Evolutionary conservation across 2,329 filamentous ascomycete genomes (phyloP).

Genomic region (Venturia effusa): DNA sequence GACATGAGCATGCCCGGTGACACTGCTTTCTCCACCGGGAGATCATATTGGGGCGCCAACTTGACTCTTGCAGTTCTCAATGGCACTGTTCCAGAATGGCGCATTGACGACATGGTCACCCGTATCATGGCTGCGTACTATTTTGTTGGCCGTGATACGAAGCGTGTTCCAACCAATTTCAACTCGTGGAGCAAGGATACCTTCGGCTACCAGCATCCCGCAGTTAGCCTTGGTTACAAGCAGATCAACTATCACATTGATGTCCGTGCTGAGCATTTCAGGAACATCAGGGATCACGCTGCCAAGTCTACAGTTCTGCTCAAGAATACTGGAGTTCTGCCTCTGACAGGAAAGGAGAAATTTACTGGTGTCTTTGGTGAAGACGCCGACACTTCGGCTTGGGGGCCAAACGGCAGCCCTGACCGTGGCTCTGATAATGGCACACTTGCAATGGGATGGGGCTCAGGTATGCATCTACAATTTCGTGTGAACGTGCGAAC

Average conservation of each 20-base stretch:
- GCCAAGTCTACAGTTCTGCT: conserved; percentile 77
- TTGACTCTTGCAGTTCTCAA: conserved; percentile 81
- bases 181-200: conserved; percentile 77
- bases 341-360: conserved; percentile 34
- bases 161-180: conserved; percentile 60
- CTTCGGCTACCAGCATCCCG: conserved; percentile 56
- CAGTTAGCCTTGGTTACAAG: conserved; percentile 49
- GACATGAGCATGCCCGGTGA: conserved; percentile 85
- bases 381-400: conserved; percentile 54
- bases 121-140: conserved; percentile 63
- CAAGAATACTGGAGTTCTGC: conserved; percentile 46
- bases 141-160: conserved; percentile 47
- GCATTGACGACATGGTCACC: conserved; percentile 84
- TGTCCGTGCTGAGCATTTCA: conserved; percentile 64
- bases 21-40: conserved; percentile 60
- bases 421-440: conserved; percentile 82
- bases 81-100: conserved; percentile 76
- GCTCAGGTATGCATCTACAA: conserved; percentile 25
- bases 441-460: conserved; percentile 83
- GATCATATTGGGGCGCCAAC: conserved; percentile 75
- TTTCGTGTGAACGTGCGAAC: background rate
- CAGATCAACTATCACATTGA: conserved; percentile 72
- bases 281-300: conserved; percentile 63
- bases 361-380: conserved; percentile 50
- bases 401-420: conserved; percentile 66